These are phyloP conservation scores for Cyamopsis tetragonoloba DNA, from an alignment of 306 rosid species.

Conservation along the genomic window DNA sequence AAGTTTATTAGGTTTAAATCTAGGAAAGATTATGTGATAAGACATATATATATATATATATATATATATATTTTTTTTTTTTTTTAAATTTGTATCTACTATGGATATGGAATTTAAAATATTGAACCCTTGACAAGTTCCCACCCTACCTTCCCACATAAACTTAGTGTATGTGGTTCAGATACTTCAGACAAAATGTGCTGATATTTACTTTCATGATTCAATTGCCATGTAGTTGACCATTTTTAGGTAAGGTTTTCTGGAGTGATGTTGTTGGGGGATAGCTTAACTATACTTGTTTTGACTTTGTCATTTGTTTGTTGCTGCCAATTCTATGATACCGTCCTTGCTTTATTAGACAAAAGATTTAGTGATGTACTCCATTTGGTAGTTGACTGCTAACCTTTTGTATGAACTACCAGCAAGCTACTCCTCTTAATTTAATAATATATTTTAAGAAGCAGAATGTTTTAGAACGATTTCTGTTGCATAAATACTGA, in stretches of 20 bases:
- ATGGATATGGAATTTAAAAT: too few relatives aligned
- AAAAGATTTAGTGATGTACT: not conserved
- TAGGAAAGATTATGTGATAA: too few relatives aligned
- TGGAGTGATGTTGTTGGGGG: conserved; percentile 5
- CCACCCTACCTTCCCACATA: not conserved
- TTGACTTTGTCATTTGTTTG: not conserved
- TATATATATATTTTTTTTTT: too few relatives aligned
- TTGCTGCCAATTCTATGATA: not conserved
- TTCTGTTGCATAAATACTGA: not conserved
- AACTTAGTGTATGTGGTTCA: not conserved
- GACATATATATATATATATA: too few relatives aligned
- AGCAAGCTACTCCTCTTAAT: not conserved
- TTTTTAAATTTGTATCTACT: too few relatives aligned
- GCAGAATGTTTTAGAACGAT: not conserved
- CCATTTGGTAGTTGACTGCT: conserved; percentile 10
- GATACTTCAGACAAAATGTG: not conserved
- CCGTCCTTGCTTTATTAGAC: not conserved
- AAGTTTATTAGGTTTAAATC: not conserved
- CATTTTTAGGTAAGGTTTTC: not conserved
- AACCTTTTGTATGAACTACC: not conserved
- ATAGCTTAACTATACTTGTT: not conserved
- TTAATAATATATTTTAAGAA: not conserved
- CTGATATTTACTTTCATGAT: not conserved
- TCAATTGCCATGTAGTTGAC: not conserved
- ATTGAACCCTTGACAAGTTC: too few relatives aligned